Conservation (phyloP, 2,329 filamentous ascomycete species). For the Akanthomyces dipterigenus region DNA sequence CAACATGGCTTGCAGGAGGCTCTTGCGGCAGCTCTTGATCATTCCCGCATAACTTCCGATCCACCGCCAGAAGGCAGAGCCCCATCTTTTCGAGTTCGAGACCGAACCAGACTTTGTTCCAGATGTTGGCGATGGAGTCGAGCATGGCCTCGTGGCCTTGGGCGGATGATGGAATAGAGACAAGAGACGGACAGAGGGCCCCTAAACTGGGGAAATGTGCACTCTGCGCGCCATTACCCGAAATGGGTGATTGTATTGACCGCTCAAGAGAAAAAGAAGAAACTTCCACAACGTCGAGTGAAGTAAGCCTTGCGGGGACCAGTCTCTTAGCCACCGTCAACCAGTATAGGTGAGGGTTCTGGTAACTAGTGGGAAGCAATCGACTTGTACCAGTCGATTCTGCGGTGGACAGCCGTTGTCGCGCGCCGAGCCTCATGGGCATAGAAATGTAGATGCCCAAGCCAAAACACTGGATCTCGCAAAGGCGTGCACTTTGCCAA, state of each 20-base stretch:
- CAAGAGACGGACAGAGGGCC: not conserved
- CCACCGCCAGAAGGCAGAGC: slow-evolving; percentile 10
- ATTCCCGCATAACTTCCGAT: slow-evolving; percentile 16
- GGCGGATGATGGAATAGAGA: not conserved
- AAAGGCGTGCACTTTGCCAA: not conserved
- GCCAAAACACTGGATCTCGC: slow-evolving; percentile 2
- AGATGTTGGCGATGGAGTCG: slow-evolving; percentile 11
- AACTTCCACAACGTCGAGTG: not conserved
- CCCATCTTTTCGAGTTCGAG: slow-evolving; percentile 14
- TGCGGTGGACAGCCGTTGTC: not conserved
- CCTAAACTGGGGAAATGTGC: not conserved
- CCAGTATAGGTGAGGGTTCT: not conserved
- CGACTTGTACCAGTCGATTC: not conserved
- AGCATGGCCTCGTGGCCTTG: not conserved
- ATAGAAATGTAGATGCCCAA: not conserved
- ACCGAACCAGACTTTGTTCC: slow-evolving; percentile 17
- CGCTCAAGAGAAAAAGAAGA: not conserved
- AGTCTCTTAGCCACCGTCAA: not conserved
- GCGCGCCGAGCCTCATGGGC: not conserved
- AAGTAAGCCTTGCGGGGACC: not conserved
- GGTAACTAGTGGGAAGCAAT: not conserved
- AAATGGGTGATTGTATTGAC: not conserved
- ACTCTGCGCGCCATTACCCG: not conserved
- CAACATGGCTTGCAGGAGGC: slow-evolving; percentile 10
- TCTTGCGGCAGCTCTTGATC: not conserved